Base-by-base conservation (phyloP, 176 grass and related monocot genomes). In the Neostapfia colusana region DNA sequence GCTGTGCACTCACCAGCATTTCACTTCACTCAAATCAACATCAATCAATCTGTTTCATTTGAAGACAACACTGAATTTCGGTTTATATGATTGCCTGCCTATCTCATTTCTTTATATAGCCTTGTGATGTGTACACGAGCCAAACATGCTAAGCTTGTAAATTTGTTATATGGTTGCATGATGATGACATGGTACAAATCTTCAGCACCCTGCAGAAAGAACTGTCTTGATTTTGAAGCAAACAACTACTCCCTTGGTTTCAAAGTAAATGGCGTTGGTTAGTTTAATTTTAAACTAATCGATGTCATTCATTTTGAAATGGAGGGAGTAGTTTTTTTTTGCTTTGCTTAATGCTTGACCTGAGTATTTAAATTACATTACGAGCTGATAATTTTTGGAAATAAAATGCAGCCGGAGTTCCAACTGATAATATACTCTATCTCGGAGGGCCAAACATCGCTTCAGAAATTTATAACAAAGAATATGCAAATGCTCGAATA, bases 391-490 rank as follows among this genome's bases (percentile, higher is more conserved):
- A n/a, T n/a, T n/a, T n/a, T n/a, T n/a, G n/a, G n/a, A n/a, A n/a
- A n/a, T n/a, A n/a, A n/a, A n/a, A n/a, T n/a, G n/a, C n/a, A n/a
- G 91, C 91, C 69, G 91, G 95, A 70, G 85, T 98, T 86, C 91
- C 95, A 88, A 84, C 93, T 45, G 95, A 98, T 61, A 98, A 98
- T 86, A 87, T 98, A 88, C 87, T 98, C 26, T 98, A 98, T 84
- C 95, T 98, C 49, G 91, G 95, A 65, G 95, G 95, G 24, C 95
- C 95, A 28, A 98, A 98, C 62, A 98, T 98, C 20, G 95, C 95
- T 61, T 94, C 95, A 3, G 95, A 98, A 73, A 98, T 98, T 88
- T 98, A 98, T 74, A 94, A 98, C 82, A 98, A 95, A 85, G 95
- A 98, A 73, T 98, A 98, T 70, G 95, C 89, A 76, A 98, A 98